phyloP scores from a whole-genome alignment of 1,284 basidiomycete species.

The Microbotryomycetes sp. region DNA sequence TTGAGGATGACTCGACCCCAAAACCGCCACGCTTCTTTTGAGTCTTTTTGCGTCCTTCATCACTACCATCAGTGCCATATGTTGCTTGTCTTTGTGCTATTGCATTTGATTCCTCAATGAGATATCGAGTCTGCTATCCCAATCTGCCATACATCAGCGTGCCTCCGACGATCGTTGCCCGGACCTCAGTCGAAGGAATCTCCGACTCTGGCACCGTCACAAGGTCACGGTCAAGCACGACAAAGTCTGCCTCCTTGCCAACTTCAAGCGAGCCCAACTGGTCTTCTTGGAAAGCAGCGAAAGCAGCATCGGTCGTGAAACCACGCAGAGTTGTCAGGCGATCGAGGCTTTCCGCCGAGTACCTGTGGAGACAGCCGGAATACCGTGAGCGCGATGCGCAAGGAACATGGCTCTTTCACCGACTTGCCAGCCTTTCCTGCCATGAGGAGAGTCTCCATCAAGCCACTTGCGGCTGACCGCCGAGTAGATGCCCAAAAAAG shows the following conservation, averaged over 20 bases:
- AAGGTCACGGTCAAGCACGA: constrained; percentile 40
- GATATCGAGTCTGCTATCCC: neutral
- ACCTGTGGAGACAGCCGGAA: constrained; percentile 49
- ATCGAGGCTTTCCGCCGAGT: constrained; percentile 60
- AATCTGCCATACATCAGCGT: neutral
- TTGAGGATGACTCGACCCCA: neutral
- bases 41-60: too few relatives aligned
- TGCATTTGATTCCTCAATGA: too few relatives aligned
- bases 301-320: constrained; percentile 81
- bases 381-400: neutral
- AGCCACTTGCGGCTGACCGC: constrained; percentile 66
- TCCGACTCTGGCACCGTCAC: constrained; percentile 2
- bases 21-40: too few relatives aligned
- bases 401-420: neutral
- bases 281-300: constrained; percentile 71
- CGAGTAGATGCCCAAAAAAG: constrained; percentile 73
- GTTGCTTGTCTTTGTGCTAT: too few relatives aligned
- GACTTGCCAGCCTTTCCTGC: constrained; percentile 65
- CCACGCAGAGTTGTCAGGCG: constrained; percentile 58
- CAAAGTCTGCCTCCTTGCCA: constrained; percentile 80
- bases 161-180: neutral
- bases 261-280: constrained; percentile 55
- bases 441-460: constrained; percentile 72
- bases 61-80: too few relatives aligned
- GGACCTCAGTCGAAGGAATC: neutral